Evolutionary conservation across 2,329 filamentous ascomycete genomes (phyloP), one percentile per base, ranked within the genome.

Genomic region (Botrytis porri): DNA sequence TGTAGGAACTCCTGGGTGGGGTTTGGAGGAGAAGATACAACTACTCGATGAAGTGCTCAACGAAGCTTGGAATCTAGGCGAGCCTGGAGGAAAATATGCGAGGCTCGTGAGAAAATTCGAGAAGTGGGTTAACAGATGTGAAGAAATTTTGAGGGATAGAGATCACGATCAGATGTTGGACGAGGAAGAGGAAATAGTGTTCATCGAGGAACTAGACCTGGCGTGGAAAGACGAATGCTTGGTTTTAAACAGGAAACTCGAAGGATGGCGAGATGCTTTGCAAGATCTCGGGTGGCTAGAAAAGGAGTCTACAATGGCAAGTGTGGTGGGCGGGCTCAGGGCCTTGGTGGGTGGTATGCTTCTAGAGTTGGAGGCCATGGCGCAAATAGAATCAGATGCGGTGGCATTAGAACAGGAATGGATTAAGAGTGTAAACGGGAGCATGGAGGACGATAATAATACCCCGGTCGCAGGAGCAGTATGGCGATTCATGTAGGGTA

Each of bases 351-450:
- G 82, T 65, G 87, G 85, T 51, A 92, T 92, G 89, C 80, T 90
- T 62, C 83, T 82, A n/a, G 90, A 92, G 82, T 81, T 92, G 75
- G 80, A 81, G n/a, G 74, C 86, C 74, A 92, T 92, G 90, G 84
- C 84, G 72, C 84, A 86, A 77, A 87, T 92, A 72, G 88, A 91
- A 81, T 82, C 82, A 64, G 88, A 89, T 76, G 86, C 88, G 7
- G 80, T 88, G 70, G 82, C 81, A 64, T 83, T 85, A 62, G 90
- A 92, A 80, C 84, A 85, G 72, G 83, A 83, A 60, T 91, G 90
- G 88, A 87, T 92, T 61, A 84, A 84, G 80, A 82, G 78, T 73
- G 85, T 88, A 82, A 89, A 86, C 77, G 76, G 70, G 12, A 67
- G 63, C 29, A 41, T 72, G 41, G 70, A 69, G 41, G 62, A 72